Evolutionary conservation across 306 rosid species (phyloP).

Genomic region (Myrica gale): DNA sequence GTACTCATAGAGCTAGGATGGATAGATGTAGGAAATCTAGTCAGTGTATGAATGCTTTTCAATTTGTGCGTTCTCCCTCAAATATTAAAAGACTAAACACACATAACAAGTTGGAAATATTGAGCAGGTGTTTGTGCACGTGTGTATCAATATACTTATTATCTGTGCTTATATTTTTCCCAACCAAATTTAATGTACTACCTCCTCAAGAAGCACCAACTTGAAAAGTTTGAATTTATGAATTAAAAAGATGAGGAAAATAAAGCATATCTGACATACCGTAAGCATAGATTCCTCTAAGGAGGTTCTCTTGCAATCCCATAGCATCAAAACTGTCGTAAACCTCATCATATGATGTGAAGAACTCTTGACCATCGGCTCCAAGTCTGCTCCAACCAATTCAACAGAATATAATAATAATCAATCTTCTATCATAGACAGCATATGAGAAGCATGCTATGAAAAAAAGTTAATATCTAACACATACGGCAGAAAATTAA

Average conservation of each 20-base stretch:
- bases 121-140: too few relatives aligned
- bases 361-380: slow-evolving; percentile 56
- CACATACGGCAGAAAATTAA: background rate
- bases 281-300: slow-evolving; percentile 72
- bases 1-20: background rate
- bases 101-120: background rate
- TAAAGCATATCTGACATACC: slow-evolving; percentile 37
- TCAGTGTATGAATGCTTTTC: too few relatives aligned
- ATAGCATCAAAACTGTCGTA: slow-evolving; percentile 57
- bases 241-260: background rate
- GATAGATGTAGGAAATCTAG: background rate
- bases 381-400: slow-evolving; percentile 47
- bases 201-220: background rate
- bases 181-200: background rate
- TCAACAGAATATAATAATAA: slow-evolving; percentile 25
- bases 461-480: background rate
- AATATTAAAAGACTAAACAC: background rate
- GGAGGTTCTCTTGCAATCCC: slow-evolving; percentile 80
- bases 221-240: background rate
- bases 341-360: slow-evolving; percentile 71
- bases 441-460: background rate
- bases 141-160: too few relatives aligned
- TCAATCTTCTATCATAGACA: slow-evolving; percentile 4
- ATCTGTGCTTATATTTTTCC: background rate
- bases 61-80: background rate